phyloP scores from a whole-genome alignment of 495 filamentous ascomycete species.

The Neurospora sp. region DNA sequence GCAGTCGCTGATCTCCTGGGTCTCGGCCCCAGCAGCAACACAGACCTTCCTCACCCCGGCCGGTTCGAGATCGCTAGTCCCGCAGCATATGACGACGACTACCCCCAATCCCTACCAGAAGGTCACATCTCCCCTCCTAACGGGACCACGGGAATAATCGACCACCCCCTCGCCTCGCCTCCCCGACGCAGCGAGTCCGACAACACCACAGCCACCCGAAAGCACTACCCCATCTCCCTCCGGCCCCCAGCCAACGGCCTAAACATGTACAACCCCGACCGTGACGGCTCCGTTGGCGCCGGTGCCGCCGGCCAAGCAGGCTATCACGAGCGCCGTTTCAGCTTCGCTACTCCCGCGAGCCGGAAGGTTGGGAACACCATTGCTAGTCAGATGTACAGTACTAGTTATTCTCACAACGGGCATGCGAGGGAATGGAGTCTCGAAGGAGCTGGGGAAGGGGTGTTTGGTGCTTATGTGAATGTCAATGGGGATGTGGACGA shows the following conservation, averaged over 20 bases:
- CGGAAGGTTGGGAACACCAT: conserved; percentile 30
- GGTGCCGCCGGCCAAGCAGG: conserved; percentile 10
- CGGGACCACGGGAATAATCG: neutral
- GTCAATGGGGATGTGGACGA: conserved; percentile 54
- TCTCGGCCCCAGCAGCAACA: conserved; percentile 48
- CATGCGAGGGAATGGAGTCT: neutral
- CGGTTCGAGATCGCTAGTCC: conserved; percentile 66
- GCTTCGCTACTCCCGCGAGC: conserved; percentile 26
- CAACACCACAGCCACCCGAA: neutral
- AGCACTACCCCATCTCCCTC: neutral
- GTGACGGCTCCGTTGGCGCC: neutral
- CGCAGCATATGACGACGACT: conserved; percentile 17
- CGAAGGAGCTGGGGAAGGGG: neutral
- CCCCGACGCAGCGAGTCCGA: neutral
- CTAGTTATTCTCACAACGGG: conserved; percentile 1
- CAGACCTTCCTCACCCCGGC: conserved; percentile 69
- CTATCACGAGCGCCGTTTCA: conserved; percentile 28
- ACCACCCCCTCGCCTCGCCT: neutral
- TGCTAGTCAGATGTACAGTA: conserved; percentile 32
- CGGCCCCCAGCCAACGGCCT: conserved; percentile 4
- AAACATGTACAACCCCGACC: conserved; percentile 35
- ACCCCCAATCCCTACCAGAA: neutral
- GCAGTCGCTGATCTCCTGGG: conserved; percentile 59
- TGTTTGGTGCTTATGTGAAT: neutral
- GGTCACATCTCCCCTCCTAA: neutral